Conservation (phyloP, 2,329 filamentous ascomycete species). For the Blumeria graminis region DNA sequence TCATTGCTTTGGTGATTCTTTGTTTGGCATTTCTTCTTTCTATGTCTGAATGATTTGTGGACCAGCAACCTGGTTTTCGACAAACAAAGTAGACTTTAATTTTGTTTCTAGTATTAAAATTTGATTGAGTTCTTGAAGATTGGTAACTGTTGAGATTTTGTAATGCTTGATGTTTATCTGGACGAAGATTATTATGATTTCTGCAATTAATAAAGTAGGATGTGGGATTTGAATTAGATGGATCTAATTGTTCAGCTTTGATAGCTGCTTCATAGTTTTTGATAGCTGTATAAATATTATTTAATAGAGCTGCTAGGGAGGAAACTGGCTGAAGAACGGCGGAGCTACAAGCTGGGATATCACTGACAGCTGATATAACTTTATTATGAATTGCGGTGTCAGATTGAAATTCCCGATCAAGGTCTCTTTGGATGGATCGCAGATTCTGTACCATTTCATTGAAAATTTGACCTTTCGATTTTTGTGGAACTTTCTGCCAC, state of each 20-base stretch:
- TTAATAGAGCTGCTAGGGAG: background rate
- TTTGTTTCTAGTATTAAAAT: too few species aligned
- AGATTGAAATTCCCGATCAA: background rate
- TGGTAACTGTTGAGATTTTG: too few species aligned
- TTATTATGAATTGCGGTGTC: background rate
- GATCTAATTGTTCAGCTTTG: background rate
- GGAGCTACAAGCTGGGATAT: background rate
- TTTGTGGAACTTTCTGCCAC: background rate
- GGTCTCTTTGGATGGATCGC: background rate
- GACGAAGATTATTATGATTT: background rate
- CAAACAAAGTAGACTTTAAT: background rate
- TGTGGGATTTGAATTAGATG: background rate
- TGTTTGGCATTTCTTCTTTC: background rate
- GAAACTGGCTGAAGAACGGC: background rate
- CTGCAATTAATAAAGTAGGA: background rate
- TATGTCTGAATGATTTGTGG: background rate
- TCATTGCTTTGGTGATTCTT: background rate
- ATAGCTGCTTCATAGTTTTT: background rate
- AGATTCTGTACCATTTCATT: background rate
- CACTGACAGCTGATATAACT: background rate
- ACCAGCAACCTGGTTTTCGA: background rate
- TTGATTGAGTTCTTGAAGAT: too few species aligned
- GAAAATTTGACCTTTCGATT: background rate
- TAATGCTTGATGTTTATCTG: background rate
- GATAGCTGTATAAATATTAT: background rate